Evolutionary conservation across 139 green algal genomes (phyloP), one percentile per base, ranked within the genome.

Genomic region (Picochlorum sp.): DNA sequence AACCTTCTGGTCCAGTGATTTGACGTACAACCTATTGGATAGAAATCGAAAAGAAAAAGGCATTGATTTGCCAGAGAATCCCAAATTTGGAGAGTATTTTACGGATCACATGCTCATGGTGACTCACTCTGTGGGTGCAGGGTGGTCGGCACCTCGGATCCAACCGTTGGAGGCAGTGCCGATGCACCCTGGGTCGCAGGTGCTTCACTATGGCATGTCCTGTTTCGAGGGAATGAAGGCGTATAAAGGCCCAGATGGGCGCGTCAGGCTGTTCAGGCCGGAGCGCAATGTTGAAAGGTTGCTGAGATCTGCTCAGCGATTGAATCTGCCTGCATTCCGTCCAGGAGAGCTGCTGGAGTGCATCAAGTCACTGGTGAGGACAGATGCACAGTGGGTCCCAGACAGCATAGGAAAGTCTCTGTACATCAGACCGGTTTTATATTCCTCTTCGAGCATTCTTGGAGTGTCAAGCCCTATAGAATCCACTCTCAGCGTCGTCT

Each of bases 221-320:
- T 82, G 71, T 65, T 88, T 87, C 58, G 81, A 88, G 50, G 81
- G 81, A 45, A 88, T 88, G 80, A 88, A 88, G 61, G 81, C 74
- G 2, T 88, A 85, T 66, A 18, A 50, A 20, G 75, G 77, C 14
- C 43, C 33, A 8, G 73, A 81, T 43, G 72, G 22, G 39, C 41
- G 52, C 44, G 63, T 66, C 7, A 69, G 78, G 26, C 44, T 94
- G 0, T 94, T 94, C 72, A 72, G 81, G 26, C 86, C 86, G 0
- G 75, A 89, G 2, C 71, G 71, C 31, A 94, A 94, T 70, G 87
- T 94, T 76, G 54, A 63, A 45, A 72, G 86, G 7, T 56, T 94
- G n/a, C 31, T n/a, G 18, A 33, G 63, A 13, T 93, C 85, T 25
- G 58, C 57, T 2, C 22, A 33, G 22, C 72, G 85, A 25, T 64